Evolutionary conservation across 345 rosid genomes (phyloP).

Genomic region (Anastatica hierochuntica): DNA sequence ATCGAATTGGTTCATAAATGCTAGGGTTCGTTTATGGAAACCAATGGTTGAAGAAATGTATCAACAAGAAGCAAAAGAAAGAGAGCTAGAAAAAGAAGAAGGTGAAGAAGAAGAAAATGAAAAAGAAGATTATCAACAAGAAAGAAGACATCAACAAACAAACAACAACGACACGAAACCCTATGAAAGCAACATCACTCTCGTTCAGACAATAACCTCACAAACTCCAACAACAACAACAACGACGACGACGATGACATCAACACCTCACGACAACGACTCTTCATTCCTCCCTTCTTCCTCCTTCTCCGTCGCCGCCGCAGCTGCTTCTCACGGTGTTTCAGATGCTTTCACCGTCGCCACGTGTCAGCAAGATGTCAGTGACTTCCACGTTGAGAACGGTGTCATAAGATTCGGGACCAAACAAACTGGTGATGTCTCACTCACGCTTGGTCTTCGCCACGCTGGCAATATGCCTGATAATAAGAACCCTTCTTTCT

Average conservation of each 20-base stretch:
- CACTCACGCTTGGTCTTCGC: constrained; percentile 96
- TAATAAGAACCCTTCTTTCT: constrained; percentile 53
- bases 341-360: constrained; percentile 15
- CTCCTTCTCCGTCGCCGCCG: constrained; percentile 17
- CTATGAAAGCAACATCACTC: constrained; percentile 32
- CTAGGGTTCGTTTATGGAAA: constrained; percentile 97
- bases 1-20: constrained; percentile 97
- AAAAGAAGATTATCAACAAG: constrained; percentile 21
- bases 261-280: constrained; percentile 55
- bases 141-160: constrained; percentile 26
- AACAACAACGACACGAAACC: constrained; percentile 38
- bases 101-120: constrained; percentile 17
- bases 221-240: constrained; percentile 45
- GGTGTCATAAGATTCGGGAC: constrained; percentile 68
- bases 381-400: constrained; percentile 28
- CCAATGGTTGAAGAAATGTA: constrained; percentile 99
- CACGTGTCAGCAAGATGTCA: constrained; percentile 26
- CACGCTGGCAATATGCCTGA: constrained; percentile 82
- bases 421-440: constrained; percentile 64
- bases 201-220: constrained; percentile 11
- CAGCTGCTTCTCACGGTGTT: constrained; percentile 12
- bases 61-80: constrained; percentile 76
- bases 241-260: constrained; percentile 37
- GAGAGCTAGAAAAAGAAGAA: constrained; percentile 27
- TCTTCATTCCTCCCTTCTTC: constrained; percentile 33